phyloP scores from a whole-genome alignment of 495 filamentous ascomycete species.

The Xylaria castorea region DNA sequence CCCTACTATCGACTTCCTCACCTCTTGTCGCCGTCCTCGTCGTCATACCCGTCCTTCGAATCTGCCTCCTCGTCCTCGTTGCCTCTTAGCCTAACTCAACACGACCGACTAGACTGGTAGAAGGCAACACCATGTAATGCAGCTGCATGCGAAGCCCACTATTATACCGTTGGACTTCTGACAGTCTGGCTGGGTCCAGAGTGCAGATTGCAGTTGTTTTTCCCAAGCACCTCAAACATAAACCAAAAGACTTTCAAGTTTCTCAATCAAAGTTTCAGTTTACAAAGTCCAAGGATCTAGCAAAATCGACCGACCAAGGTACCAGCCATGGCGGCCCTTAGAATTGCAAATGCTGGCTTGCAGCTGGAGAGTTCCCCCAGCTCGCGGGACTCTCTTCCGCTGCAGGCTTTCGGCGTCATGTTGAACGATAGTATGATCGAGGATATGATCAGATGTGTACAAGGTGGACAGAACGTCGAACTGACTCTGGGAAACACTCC shows the following conservation, averaged over 20 bases:
- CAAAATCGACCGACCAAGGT: constrained; percentile 26
- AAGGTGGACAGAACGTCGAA: constrained; percentile 65
- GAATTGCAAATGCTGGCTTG: constrained; percentile 52
- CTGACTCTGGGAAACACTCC: constrained; percentile 62
- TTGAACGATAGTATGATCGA: constrained; percentile 70
- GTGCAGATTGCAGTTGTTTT: constrained; percentile 38
- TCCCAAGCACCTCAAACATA: constrained; percentile 29
- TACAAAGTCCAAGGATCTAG: constrained; percentile 13
- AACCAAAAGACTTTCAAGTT: constrained; percentile 21
- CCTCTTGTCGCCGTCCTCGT: background rate
- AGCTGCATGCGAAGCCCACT: constrained; percentile 44
- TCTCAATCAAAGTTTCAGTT: background rate
- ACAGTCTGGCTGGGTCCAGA: constrained; percentile 45
- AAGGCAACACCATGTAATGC: constrained; percentile 39
- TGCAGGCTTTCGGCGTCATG: constrained; percentile 67
- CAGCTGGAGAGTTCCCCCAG: constrained; percentile 51
- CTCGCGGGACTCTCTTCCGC: constrained; percentile 43
- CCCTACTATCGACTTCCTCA: constrained; percentile 15
- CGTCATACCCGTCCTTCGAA: background rate
- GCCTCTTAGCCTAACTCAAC: constrained; percentile 12
- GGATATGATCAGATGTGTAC: constrained; percentile 71
- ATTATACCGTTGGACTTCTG: constrained; percentile 43
- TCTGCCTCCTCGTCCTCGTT: background rate
- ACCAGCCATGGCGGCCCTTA: constrained; percentile 42
- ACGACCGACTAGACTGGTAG: constrained; percentile 14